These are phyloP conservation scores for Leonotis leonurus DNA, from an alignment of 257 asterid genomes.

Conservation along the genomic window DNA sequence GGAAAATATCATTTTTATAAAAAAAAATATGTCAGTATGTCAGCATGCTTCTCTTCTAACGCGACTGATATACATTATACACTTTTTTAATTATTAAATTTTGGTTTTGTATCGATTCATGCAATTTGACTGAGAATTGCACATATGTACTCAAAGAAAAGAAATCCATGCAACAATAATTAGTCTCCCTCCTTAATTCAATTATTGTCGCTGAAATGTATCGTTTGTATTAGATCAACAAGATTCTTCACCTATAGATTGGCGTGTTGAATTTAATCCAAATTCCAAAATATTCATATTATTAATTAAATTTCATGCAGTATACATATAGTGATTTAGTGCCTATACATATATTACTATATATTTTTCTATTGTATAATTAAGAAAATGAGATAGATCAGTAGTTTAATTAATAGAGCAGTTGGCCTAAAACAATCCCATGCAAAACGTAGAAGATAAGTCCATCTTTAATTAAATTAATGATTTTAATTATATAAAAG, in stretches of 20 bases:
- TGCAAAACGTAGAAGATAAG: conserved; percentile 14
- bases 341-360: not conserved
- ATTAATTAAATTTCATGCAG: too few species aligned
- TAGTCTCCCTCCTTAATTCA: too few species aligned
- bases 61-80: too few species aligned
- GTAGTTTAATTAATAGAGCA: conserved; percentile 3
- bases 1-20: not conserved
- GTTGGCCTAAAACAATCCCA: conserved; percentile 23
- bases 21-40: conserved; percentile 1
- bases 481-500: not conserved
- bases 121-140: not conserved
- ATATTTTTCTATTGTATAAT: not conserved
- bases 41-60: conserved; percentile 5
- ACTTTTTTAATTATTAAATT: not conserved
- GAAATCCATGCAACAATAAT: too few species aligned
- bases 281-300: too few species aligned
- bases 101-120: not conserved
- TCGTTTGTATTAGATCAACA: too few species aligned
- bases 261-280: too few species aligned
- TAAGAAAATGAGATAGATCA: not conserved
- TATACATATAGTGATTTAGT: not conserved
- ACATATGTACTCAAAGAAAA: too few species aligned
- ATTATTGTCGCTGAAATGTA: too few species aligned
- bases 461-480: not conserved
- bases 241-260: too few species aligned